phyloP scores from a whole-genome alignment of 2,329 filamentous ascomycete genomes.

The Podosphaera leucotricha region DNA sequence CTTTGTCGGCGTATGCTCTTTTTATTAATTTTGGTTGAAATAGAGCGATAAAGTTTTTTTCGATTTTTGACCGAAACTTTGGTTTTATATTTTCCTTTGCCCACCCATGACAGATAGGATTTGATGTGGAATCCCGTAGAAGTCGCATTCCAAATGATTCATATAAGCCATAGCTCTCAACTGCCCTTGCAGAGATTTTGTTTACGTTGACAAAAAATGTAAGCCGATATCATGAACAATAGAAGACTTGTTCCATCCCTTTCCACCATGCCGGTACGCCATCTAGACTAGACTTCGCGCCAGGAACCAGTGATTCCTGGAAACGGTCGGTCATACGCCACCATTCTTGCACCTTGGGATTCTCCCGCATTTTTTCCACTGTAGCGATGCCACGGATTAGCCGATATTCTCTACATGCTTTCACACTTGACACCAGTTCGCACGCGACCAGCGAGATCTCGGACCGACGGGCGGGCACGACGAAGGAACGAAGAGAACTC shows the following conservation, averaged over 20 bases:
- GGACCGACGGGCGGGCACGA: neutral
- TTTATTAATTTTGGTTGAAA: too few relatives aligned
- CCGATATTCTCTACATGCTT: neutral
- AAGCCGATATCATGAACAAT: conserved; percentile 21
- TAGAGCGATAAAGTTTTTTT: too few relatives aligned
- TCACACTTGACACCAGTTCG: neutral
- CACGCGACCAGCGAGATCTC: neutral
- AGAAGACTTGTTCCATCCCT: conserved; percentile 45
- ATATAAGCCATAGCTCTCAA: too few relatives aligned
- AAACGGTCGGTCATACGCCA: conserved; percentile 60
- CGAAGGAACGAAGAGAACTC: neutral
- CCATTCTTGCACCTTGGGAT: conserved; percentile 53
- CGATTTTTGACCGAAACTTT: too few relatives aligned
- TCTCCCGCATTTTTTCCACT: conserved; percentile 48
- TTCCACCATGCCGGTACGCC: conserved; percentile 46
- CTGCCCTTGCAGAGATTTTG: too few relatives aligned
- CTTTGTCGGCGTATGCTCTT: too few relatives aligned
- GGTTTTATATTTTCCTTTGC: too few relatives aligned
- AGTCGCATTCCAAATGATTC: too few relatives aligned
- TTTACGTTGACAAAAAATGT: too few relatives aligned
- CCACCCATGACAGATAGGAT: too few relatives aligned
- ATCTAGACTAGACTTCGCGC: conserved; percentile 32
- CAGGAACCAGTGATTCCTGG: conserved; percentile 40
- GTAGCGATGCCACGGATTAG: neutral
- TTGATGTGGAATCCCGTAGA: too few relatives aligned